Evolutionary conservation across 805 yeast species (phyloP), one percentile per base, ranked within the genome.

Genomic region (Starmerella cellae): DNA sequence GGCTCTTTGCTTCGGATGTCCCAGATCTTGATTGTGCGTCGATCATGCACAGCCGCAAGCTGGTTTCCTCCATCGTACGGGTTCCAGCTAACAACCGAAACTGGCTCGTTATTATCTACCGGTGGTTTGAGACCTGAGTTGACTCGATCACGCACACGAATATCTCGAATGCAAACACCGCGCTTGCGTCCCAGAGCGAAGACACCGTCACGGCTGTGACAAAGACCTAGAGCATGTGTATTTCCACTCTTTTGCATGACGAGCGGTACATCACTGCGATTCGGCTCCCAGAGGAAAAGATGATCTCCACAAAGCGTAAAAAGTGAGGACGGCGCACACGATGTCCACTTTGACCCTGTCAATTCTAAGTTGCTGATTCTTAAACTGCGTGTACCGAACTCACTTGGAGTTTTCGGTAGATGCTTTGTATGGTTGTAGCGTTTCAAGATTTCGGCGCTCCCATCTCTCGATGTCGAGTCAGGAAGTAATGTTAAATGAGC

Each of bases 351-450:
- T 13, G 55, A 45, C 21, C 65, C 60, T 0, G 73, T 58, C 14
- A 68, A 51, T 16, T 58, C 62, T 14, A 73, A 44, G 38, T 62
- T 55, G 31, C 58, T 54, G 33, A 69, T 60, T 1, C 64, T 47
- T 48, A 58, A 40, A 17, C 50, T 35, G 57, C 59, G 42, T 16
- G 39, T 39, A 9, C 37, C 35, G 3, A n/a, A 21, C n/a, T n/a
- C n/a, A n/a, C n/a, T n/a, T n/a, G n/a, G n/a, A 5, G 30, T 14
- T 2, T 19, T 8, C 1, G 52, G 49, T 9, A 82, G 58, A 55
- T 78, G 85, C 51, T 77, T 77, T 39, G 70, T 64, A 62, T 85
- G 95, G 59, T 82, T 82, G 64, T 78, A 85, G 30, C 93, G 65
- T 56, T 76, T 80, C 47, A 79, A 63, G 18, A 85, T 79, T 57